Percentiles rank a stretch among this genome's conserved stretches.
These are phyloP conservation scores for Eucalyptus microcorys DNA, from an alignment of 345 rosid genomes.

Conservation along the genomic window DNA sequence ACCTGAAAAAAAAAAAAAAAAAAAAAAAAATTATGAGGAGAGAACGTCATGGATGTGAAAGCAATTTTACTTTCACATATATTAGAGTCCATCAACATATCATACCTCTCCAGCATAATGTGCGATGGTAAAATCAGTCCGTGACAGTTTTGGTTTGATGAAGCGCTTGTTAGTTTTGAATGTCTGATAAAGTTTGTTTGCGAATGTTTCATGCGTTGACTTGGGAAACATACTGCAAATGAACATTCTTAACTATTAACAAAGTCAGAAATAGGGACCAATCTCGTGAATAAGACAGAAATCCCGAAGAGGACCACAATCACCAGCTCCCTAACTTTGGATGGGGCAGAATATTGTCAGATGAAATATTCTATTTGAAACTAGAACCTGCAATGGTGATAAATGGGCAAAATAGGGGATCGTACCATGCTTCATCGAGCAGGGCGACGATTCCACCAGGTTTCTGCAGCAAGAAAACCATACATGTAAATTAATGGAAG, in stretches of 20 bases:
- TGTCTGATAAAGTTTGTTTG: constrained; percentile 93
- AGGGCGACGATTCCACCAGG: constrained; percentile 9
- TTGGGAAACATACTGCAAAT: constrained; percentile 93
- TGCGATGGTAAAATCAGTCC: constrained; percentile 80
- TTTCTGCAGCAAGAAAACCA: background rate
- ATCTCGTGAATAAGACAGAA: background rate
- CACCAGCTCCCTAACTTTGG: background rate
- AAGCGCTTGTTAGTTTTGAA: constrained; percentile 82
- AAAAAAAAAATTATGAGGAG: background rate
- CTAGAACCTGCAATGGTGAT: background rate
- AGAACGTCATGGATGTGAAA: background rate
- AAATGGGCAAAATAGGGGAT: background rate
- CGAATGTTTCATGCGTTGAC: constrained; percentile 95
- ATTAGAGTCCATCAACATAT: background rate
- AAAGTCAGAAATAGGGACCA: background rate
- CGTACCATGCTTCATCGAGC: constrained; percentile 13
- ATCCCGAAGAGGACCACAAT: background rate
- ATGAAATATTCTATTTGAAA: background rate
- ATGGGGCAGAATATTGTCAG: background rate
- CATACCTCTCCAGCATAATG: constrained; percentile 98
- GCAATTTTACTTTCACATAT: background rate
- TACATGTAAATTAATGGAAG: background rate
- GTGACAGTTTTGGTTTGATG: constrained; percentile 89
- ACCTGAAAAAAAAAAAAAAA: constrained; percentile 42
- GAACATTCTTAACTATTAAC: background rate